Base-by-base conservation (phyloP, 2,329 filamentous ascomycete species). In the Aureobasidium musti region DNA sequence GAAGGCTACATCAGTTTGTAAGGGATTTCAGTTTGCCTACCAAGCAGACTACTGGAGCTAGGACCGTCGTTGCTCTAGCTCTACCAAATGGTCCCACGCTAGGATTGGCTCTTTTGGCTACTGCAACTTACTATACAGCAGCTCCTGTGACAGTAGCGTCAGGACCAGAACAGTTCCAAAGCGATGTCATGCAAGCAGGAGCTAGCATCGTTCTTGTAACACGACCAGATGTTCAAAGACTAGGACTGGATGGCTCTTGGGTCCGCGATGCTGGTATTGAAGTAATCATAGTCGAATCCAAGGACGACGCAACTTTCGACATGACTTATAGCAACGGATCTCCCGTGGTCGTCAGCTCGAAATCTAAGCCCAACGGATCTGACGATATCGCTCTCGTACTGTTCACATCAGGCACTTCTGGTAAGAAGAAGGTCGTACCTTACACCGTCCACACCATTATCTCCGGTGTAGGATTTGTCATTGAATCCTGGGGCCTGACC, bases 351-450 rank as follows among this genome's bases (percentile, higher is more conserved):
- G n/a, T 10, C 37, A 39, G 30, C 19, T 30, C 21, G 26, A 45
- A 50, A 21, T 67, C 70, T 17, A 67, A 67, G 11, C 73, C 79
- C 4, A 86, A 84, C 70, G 69, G 71, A 4, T 75, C 78, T 2
- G 77, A 83, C 45, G 82, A 86, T 67, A 78, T 81, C 26, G 79
- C 78, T 4, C 77, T 86, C 61, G 77, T 86, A 53, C 77, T 86
- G 1, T 86, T 86, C 71, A 87, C 84, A 0, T 85, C 82, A 67
- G 84, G 84, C 21, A 86, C 84, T 0, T 84, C 81, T 21, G 84
- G 84, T 1, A 84, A 79, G n/a, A 86, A 85, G 73, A 86, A 86
- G 73, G 77, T 86, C 3, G 84, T 86, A 2, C 84, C 84, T 0
- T 77, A 86, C 30, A 82, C 80, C 1, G 75, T 80, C 0, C 80